A percentile compares a stretch with the other conserved stretches of the same genome.
These are phyloP conservation scores for Ceratocystiopsis brevicomis DNA, from an alignment of 2,329 filamentous ascomycete genomes.

Conservation along the genomic window DNA sequence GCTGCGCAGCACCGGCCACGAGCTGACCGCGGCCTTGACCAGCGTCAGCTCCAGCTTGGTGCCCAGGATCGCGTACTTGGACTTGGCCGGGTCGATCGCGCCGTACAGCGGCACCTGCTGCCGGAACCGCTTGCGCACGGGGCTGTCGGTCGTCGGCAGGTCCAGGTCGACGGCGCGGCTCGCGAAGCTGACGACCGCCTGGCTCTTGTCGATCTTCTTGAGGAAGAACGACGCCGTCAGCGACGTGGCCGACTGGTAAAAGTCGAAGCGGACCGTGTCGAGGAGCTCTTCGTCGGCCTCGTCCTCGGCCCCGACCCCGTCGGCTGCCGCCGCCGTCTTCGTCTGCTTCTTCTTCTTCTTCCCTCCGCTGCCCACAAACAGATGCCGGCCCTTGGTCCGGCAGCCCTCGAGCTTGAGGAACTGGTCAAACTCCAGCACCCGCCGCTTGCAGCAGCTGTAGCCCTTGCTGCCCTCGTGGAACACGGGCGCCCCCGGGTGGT, in stretches of 20 bases:
- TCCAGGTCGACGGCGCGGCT: conserved; percentile 51
- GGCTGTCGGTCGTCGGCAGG: conserved; percentile 63
- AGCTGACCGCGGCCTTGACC: conserved; percentile 49
- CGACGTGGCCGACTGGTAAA: conserved; percentile 73
- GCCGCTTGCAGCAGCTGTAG: conserved; percentile 88
- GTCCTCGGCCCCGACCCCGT: neutral
- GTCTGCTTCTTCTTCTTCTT: conserved; percentile 29
- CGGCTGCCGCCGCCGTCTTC: conserved; percentile 4
- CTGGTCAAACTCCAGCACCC: conserved; percentile 91
- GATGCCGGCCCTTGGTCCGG: conserved; percentile 58
- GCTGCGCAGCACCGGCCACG: conserved; percentile 70
- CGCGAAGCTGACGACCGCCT: conserved; percentile 52
- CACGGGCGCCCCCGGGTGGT: conserved; percentile 78
- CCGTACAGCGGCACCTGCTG: conserved; percentile 58
- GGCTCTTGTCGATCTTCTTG: conserved; percentile 85
- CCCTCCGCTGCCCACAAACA: conserved; percentile 65
- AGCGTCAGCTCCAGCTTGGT: conserved; percentile 76
- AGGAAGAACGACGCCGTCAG: conserved; percentile 88
- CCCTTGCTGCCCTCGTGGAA: conserved; percentile 98
- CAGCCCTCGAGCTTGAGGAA: conserved; percentile 94
- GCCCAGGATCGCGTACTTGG: conserved; percentile 62
- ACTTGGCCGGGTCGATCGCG: conserved; percentile 55
- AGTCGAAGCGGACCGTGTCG: conserved; percentile 66
- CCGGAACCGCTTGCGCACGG: conserved; percentile 52
- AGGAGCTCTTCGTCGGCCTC: conserved; percentile 51